Percentiles rank a stretch among this genome's conserved stretches.
Evolutionary conservation across 768 basidiomycete species (phyloP).

Genomic region (Mycena metata): DNA sequence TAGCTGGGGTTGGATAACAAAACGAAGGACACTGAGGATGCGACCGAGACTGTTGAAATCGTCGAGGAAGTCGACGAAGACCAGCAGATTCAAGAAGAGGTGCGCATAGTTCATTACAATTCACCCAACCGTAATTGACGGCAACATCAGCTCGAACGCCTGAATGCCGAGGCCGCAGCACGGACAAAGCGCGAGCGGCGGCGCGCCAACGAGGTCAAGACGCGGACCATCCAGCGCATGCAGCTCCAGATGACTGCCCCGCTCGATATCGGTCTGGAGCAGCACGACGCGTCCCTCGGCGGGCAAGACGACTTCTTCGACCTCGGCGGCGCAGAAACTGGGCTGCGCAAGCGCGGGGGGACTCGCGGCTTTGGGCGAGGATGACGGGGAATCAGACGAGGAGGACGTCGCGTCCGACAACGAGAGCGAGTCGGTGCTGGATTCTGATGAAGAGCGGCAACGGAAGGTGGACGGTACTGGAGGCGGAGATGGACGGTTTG

Average conservation of each 20-base stretch:
- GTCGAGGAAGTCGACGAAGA: constrained; percentile 86
- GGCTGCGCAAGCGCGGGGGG: constrained; percentile 54
- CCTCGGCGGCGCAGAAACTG: constrained; percentile 71
- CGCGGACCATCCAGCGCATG: constrained; percentile 91
- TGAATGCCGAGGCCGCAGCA: constrained; percentile 81
- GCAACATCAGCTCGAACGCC: constrained; percentile 77
- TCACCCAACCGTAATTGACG: constrained; percentile 18
- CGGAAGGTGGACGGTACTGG: constrained; percentile 71
- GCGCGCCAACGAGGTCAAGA: constrained; percentile 89
- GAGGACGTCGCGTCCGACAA: constrained; percentile 52
- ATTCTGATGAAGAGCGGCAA: constrained; percentile 80
- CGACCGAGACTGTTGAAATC: constrained; percentile 78
- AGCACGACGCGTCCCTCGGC: constrained; percentile 79
- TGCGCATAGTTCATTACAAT: constrained; percentile 45
- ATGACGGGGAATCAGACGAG: constrained; percentile 60
- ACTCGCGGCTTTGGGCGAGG: constrained; percentile 53
- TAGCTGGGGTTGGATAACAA: constrained; percentile 90
- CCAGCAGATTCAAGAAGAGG: constrained; percentile 90
- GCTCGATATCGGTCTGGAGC: constrained; percentile 94
- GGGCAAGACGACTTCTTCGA: constrained; percentile 94
- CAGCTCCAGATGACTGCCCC: constrained; percentile 98
- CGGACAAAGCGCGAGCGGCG: constrained; percentile 85
- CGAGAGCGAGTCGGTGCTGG: constrained; percentile 60
- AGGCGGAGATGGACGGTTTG: constrained; percentile 89
- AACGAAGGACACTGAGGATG: constrained; percentile 77